Evolutionary conservation across 352 stramenopile species (phyloP), one percentile per base, ranked within the genome.

Genomic region (Phytophthora pini): DNA sequence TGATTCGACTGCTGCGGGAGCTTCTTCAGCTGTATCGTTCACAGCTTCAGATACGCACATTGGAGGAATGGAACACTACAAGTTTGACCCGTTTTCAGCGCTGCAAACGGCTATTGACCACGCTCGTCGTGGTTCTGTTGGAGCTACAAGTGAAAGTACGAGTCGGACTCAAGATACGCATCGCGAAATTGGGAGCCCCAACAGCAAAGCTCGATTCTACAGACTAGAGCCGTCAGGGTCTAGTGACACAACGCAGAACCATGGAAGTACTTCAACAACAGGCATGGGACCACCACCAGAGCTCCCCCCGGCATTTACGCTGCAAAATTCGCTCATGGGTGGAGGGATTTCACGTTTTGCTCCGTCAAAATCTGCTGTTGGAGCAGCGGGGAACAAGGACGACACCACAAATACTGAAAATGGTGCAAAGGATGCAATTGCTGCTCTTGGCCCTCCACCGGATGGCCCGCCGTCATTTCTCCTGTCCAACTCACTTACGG

Each of bases 321-420:
- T 89, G 27, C 74, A 89, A 59, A 84, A 93, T 62, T 94, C 82
- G 27, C 80, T 94, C 44, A 77, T 89, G 54, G 87, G 82, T 34
- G 84, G 82, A 29, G 82, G 87, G 36, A 92, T 93, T 46, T 79
- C 90, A 36, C 48, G 69, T 8, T 70, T 83, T 17, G 64, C 13
- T 39, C n/a, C 38, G 0, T n/a, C 34, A 24, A 56, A 65, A 34
- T 12, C 32, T 5, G 8, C 13, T 54, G 11, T 20, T 5, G 24
- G 44, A n/a, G 34, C 3, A 26, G 24, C 20, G 50, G 8, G 2
- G 31, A 34, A 26, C n/a, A 63, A 48, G 12, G 36, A 61, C 2
- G 4, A 8, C 2, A 47, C 38, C 4, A 41, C 56, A n/a, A 46
- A 39, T n/a, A 31, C 53, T 13, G 62, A 26, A 20, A 34, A n/a